Base-by-base conservation (phyloP, 2,329 filamentous ascomycete species). In the Neofusicoccum ribis region DNA sequence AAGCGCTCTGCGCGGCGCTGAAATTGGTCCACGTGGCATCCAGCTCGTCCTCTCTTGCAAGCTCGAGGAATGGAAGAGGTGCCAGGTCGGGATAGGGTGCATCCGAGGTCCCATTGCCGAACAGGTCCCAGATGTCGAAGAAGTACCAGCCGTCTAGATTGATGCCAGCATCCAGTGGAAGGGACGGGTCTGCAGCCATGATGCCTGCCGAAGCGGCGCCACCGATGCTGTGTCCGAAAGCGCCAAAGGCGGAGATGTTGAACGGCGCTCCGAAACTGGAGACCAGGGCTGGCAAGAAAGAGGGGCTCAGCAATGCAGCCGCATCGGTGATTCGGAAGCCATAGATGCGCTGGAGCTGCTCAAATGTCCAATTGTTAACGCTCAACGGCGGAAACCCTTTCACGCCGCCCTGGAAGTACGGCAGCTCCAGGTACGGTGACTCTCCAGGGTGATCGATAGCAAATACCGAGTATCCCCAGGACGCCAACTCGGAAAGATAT, bases 21-120 rank as follows among this genome's bases (percentile, higher is more conserved):
- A 74, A 74, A 0, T 51, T 46, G 3, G 67, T 36, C 70, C 70
- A 73, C 0, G 70, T 66, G 0, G 69, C 44, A 54, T 73, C 71
- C 17, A 63, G 4, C 2, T 43, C 43, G 27, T 69, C 65, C 11
- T 44, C 61, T 5, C 68, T 64, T 0, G 68, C 68, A 8, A 73
- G 52, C 64, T 71, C 56, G 14, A 73, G 61, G 56, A 70, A 70
- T 0, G 71, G 72, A 15, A 67, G 12, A 5, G 52, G 23, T 1
- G 54, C 23, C 14, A 58, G 54, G 9, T 58, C 39, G 1, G 54
- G 54, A 9, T 58, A 58, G 36, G 52, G 20, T 0, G 6, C 3
- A 27, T 11, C 8, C 2, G 54, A 8, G 5, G 31, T 31, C 12
- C 51, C 51, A 12, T 56, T 56, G 36, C 31, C 66, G 43, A 66